Conservation (phyloP, 2,329 filamentous ascomycete genomes). For the Botryotinia convoluta region DNA sequence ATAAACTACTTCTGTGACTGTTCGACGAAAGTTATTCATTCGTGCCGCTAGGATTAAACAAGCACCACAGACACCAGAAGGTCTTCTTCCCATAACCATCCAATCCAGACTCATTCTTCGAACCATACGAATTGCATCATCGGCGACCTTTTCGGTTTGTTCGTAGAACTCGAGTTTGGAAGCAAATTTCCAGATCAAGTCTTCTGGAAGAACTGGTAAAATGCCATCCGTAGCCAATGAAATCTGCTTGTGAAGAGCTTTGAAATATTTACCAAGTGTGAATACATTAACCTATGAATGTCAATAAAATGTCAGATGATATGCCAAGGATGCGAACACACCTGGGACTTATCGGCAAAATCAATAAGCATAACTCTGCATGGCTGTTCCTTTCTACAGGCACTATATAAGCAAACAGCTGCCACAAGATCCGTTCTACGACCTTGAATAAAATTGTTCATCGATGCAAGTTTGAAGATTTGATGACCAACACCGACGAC, state of each 20-base stretch:
- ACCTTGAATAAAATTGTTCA: constrained; percentile 78
- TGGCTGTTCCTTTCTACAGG: constrained; percentile 73
- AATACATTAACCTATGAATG: constrained; percentile 74
- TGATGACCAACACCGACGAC: constrained; percentile 65
- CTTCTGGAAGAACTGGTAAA: constrained; percentile 76
- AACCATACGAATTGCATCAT: constrained; percentile 83
- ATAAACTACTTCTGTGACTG: constrained; percentile 92
- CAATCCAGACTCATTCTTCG: constrained; percentile 94
- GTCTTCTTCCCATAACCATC: constrained; percentile 93
- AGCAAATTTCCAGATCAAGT: constrained; percentile 88
- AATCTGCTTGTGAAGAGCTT: constrained; percentile 70
- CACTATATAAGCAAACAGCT: constrained; percentile 87
- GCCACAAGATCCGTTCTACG: constrained; percentile 81
- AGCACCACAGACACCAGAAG: constrained; percentile 90
- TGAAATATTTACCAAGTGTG: constrained; percentile 85
- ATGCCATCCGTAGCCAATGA: constrained; percentile 65
- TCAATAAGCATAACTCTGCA: constrained; percentile 95
- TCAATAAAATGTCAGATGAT: background rate
- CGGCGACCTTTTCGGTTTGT: constrained; percentile 77
- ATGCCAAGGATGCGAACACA: constrained; percentile 33
- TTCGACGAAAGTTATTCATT: constrained; percentile 97
- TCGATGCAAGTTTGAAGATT: constrained; percentile 73
- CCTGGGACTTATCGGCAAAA: constrained; percentile 75
- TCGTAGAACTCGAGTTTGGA: constrained; percentile 87
- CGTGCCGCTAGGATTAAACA: constrained; percentile 91